Evolutionary conservation across 306 rosid genomes (phyloP), one percentile per base, ranked within the genome.

Genomic region (Trichosanthes truncata): DNA sequence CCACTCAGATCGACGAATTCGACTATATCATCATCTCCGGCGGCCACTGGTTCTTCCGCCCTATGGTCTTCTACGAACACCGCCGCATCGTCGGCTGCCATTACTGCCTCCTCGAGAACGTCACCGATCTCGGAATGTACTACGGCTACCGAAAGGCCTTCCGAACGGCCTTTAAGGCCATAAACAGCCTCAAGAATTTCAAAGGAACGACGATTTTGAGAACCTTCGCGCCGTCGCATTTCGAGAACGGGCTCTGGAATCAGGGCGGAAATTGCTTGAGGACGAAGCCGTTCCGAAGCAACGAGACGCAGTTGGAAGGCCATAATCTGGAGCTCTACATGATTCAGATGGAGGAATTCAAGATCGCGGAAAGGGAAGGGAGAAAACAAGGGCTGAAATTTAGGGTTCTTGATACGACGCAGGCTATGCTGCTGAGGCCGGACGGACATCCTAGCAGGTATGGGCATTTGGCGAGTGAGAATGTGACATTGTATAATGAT

Each of bases 361-460:
- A 81, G 66, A 35, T 3, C 25, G 98, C 95, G 6, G 91, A 86
- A 65, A 89, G 59, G n/a, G 93, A 87, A 78, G 97, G 82, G 0
- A 86, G 80, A 66, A 83, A 80, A 49, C 89, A 78, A 14, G 96
- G 93, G 8, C 69, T 74, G 84, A 90, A 84, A 81, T 92, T 71
- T 12, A 84, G 97, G 84, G 25, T 94, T 3, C 69, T 91, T 41
- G 97, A 94, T 75, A 80, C 87, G 1, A 94, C 95, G 31, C 89
- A 84, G 59, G 91, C 97, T 3, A 61, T 81, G 55, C 40, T 88
- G 48, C 73, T 91, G 81, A 90, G 98, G 62, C 98, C 97, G 33
- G 98, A 94, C 79, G 98, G 98, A 14, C 97, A 94, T 31, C 98
- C 98, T 0, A 90, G 97, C 85, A 85, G 56, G 71, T 91, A 87